phyloP scores from a whole-genome alignment of 441 rosid genomes.

The Gossypium davidsonii region DNA sequence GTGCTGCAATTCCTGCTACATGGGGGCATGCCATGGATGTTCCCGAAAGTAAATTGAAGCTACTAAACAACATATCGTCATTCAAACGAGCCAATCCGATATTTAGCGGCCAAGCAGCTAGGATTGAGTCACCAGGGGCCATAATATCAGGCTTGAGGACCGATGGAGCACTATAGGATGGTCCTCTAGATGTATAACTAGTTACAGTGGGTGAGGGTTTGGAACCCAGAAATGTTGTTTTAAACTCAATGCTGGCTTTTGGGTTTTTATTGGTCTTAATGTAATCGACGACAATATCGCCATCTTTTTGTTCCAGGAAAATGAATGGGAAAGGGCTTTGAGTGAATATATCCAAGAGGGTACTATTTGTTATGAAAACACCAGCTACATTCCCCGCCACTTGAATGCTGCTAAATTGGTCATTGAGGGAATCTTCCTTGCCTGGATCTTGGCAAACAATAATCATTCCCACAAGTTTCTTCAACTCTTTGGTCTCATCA shows the following conservation, averaged over 20 bases:
- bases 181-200: conserved; percentile 35
- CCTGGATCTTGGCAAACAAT: neutral
- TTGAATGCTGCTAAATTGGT: conserved; percentile 16
- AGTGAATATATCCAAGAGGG: conserved; percentile 5
- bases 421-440: neutral
- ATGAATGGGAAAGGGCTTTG: conserved; percentile 22
- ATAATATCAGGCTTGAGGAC: conserved; percentile 18
- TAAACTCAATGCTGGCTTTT: conserved; percentile 25
- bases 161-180: conserved; percentile 28
- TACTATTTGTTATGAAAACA: conserved; percentile 28
- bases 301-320: conserved; percentile 15
- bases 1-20: conserved; percentile 29
- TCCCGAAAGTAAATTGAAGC: conserved; percentile 28
- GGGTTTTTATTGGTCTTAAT: conserved; percentile 17
- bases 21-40: conserved; percentile 42
- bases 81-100: neutral
- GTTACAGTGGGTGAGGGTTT: conserved; percentile 28
- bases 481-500: conserved; percentile 14
- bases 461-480: neutral
- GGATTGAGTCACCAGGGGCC: conserved; percentile 20
- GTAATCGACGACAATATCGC: conserved; percentile 23
- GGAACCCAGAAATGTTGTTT: conserved; percentile 12
- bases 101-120: conserved; percentile 24
- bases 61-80: conserved; percentile 13
- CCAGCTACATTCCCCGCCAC: conserved; percentile 20